Percentiles rank a stretch among this genome's conserved stretches.
These are phyloP conservation scores for Kingdonia uniflora DNA, from an alignment of 164 flowering plant genomes.

Conservation along the genomic window DNA sequence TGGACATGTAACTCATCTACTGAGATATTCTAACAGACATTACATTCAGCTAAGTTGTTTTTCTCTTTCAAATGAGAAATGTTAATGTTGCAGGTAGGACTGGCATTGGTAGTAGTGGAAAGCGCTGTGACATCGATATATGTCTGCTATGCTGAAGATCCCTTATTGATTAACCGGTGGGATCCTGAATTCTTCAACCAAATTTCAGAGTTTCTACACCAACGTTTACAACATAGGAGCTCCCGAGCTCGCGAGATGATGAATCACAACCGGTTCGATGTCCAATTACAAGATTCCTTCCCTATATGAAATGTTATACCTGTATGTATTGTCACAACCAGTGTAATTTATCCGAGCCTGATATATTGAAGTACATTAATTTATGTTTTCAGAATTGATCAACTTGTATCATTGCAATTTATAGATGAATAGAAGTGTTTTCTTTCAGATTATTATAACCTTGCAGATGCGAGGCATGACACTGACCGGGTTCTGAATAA, in stretches of 20 bases:
- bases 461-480: no score
- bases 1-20: no score
- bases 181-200: constrained; percentile 78
- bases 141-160: constrained; percentile 94
- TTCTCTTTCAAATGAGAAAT: neutral
- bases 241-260: constrained; percentile 67
- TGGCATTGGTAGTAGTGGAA: constrained; percentile 74
- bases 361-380: no score
- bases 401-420: no score
- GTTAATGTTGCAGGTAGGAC: constrained; percentile 53
- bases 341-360: no score
- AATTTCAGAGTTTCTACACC: constrained; percentile 76
- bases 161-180: constrained; percentile 76
- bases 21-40: no score
- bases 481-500: no score
- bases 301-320: constrained; percentile 16
- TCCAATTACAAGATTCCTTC: constrained; percentile 26
- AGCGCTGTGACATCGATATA: constrained; percentile 95
- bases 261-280: constrained; percentile 31
- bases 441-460: no score
- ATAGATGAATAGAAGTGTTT: no score
- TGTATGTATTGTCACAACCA: no score
- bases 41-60: neutral
- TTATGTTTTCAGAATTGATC: no score
- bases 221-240: constrained; percentile 84